Base-by-base conservation (phyloP, 495 filamentous ascomycete species). In the Hypoxylon subgilvum region DNA sequence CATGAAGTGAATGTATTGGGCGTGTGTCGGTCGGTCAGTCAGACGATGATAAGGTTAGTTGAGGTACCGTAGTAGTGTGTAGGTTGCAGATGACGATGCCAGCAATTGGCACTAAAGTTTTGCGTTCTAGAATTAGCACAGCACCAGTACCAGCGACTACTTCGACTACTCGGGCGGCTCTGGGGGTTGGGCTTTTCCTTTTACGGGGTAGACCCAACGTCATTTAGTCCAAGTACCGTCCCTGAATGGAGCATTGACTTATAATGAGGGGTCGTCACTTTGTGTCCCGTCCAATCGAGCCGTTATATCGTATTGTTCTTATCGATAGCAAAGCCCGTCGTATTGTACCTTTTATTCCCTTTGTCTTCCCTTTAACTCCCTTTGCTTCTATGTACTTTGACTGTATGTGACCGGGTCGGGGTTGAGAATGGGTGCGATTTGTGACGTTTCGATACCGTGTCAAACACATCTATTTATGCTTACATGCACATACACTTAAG, bases 41-140 rank as follows among this genome's bases (percentile, higher is more conserved):
- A 64, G 61, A 42, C 59, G 52, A 52, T 64, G 43, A 46, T 63
- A 52, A 56, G 42, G 48, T 64, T 63, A 50, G 46, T n/a, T n/a
- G n/a, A n/a, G n/a, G n/a, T n/a, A n/a, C n/a, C n/a, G n/a, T n/a
- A n/a, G 34, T 50, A 35, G 32, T 40, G 34, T 10, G 36, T 32
- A 36, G 41, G 36, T 50, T 54, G 54, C 49, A 58, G 53, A 49
- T 64, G 61, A 64, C 53, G 61, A 42, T 35, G 39, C 36, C 61
- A 54, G 61, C 43, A 64, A 58, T 50, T 64, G 44, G 38, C 48
- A 40, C 50, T 54, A 57, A 40, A 46, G 14, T 22, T 51, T 48
- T 62, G 34, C 51, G 43, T 52, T 12, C 60, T 42, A 64, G 54
- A 64, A 64, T 58, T 64, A 38, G 34, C 16, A 17, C 16, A 3